phyloP scores from a whole-genome alignment of 768 basidiomycete genomes.

The Ramaria rubella region DNA sequence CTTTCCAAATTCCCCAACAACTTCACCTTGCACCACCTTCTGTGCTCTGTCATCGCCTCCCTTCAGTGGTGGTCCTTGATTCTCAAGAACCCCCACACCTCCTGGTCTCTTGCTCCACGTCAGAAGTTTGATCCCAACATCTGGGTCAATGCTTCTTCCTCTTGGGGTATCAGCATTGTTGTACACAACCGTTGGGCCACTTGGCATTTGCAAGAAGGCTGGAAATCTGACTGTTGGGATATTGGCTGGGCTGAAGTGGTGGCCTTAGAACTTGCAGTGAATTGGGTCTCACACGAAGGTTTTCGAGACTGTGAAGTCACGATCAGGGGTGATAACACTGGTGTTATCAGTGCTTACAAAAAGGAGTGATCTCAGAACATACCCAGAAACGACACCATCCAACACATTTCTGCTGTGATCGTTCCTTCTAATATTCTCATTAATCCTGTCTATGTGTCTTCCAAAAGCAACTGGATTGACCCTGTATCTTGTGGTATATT shows the following conservation, averaged over 20 bases:
- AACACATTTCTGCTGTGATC: background rate
- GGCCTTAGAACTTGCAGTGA: background rate
- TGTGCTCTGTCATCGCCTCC: background rate
- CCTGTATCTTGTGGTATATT: background rate
- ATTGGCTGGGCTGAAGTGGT: slow-evolving; percentile 7
- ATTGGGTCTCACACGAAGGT: background rate
- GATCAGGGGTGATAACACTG: slow-evolving; percentile 5
- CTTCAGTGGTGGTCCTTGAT: background rate
- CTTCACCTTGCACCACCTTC: background rate
- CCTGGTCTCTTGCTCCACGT: background rate
- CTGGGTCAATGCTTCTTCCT: background rate
- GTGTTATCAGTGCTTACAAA: background rate
- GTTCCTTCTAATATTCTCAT: background rate
- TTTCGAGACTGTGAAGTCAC: background rate
- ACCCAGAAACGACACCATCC: background rate
- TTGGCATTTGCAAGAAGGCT: background rate
- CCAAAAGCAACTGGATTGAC: background rate
- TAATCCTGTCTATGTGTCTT: background rate
- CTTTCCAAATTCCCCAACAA: background rate
- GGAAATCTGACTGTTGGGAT: background rate
- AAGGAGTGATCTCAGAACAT: background rate
- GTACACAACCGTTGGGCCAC: background rate
- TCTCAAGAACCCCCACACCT: background rate
- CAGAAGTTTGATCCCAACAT: background rate
- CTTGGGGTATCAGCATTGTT: background rate